phyloP scores from a whole-genome alignment of 169 alveolate species.

The Cryptosporidium andersoni region DNA sequence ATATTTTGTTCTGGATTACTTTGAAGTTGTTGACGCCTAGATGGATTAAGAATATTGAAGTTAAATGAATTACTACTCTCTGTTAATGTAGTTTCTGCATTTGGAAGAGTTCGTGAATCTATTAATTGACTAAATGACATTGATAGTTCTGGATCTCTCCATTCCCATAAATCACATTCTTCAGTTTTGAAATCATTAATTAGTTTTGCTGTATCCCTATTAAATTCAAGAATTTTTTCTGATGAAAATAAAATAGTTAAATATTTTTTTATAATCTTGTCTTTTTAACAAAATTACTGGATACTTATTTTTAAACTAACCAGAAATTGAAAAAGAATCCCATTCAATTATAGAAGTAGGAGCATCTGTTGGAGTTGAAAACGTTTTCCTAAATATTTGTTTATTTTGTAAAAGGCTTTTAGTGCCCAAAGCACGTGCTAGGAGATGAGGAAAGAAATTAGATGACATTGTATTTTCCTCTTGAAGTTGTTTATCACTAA shows the following conservation, averaged over 20 bases:
- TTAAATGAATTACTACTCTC: neutral
- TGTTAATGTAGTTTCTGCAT: neutral
- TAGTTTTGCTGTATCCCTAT: slow-evolving; percentile 9
- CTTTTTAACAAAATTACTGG: neutral
- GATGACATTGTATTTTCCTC: slow-evolving; percentile 31
- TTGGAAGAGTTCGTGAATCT: slow-evolving; percentile 55
- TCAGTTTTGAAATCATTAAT: slow-evolving; percentile 37
- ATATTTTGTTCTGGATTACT: too few relatives aligned
- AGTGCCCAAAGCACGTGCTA: neutral
- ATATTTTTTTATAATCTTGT: neutral
- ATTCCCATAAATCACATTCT: slow-evolving; percentile 68
- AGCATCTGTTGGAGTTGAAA: slow-evolving; percentile 6
- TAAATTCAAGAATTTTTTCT: slow-evolving; percentile 48
- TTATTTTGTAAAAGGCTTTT: neutral
- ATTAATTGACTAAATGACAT: slow-evolving; percentile 51
- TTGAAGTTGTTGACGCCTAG: too few relatives aligned
- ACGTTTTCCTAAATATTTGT: slow-evolving; percentile 19
- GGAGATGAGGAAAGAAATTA: slow-evolving; percentile 28
- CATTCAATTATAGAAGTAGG: slow-evolving; percentile 7
- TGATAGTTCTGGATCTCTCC: slow-evolving; percentile 48
- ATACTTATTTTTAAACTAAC: slow-evolving; percentile 16
- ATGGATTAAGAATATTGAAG: too few relatives aligned
- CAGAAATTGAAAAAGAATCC: slow-evolving; percentile 42
- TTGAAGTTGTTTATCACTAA: neutral
- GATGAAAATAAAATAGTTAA: neutral